Percentiles rank a stretch among this genome's conserved stretches.
Evolutionary conservation across 768 basidiomycete species (phyloP).

Genomic region (Boletus sp.): DNA sequence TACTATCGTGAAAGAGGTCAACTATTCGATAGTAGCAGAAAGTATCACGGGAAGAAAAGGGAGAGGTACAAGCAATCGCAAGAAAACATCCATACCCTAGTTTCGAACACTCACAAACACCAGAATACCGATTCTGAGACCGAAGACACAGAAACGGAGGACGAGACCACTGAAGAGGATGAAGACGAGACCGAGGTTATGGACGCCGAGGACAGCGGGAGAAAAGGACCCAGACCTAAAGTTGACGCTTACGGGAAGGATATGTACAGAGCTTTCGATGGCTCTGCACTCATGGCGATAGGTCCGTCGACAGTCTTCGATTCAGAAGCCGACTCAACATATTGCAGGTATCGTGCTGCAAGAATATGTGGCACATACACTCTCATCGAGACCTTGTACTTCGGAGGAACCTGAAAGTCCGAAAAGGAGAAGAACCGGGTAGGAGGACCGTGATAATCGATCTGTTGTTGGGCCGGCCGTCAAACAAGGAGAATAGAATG

Average conservation of each 20-base stretch:
- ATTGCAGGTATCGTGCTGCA: conserved; percentile 64
- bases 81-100: conserved; percentile 24
- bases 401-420: not conserved
- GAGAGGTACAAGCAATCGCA: conserved; percentile 18
- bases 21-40: conserved; percentile 48
- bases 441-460: not conserved
- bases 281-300: conserved; percentile 69
- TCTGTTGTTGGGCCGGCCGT: not conserved
- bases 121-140: conserved; percentile 4
- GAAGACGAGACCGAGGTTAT: conserved; percentile 13
- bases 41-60: conserved; percentile 46
- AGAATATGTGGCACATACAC: conserved; percentile 50
- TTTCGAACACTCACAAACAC: conserved; percentile 4
- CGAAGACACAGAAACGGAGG: conserved; percentile 14
- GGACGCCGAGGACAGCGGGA: conserved; percentile 6
- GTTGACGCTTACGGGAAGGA: conserved; percentile 35
- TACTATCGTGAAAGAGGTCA: conserved; percentile 66
- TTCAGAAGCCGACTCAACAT: not conserved
- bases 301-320: conserved; percentile 40
- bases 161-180: conserved; percentile 14
- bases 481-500: conserved; percentile 1
- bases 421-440: conserved; percentile 11
- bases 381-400: conserved; percentile 3
- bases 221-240: conserved; percentile 4
- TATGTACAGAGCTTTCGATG: conserved; percentile 77